phyloP scores from a whole-genome alignment of 352 stramenopile species.

The Pythium phragmiticola region DNA sequence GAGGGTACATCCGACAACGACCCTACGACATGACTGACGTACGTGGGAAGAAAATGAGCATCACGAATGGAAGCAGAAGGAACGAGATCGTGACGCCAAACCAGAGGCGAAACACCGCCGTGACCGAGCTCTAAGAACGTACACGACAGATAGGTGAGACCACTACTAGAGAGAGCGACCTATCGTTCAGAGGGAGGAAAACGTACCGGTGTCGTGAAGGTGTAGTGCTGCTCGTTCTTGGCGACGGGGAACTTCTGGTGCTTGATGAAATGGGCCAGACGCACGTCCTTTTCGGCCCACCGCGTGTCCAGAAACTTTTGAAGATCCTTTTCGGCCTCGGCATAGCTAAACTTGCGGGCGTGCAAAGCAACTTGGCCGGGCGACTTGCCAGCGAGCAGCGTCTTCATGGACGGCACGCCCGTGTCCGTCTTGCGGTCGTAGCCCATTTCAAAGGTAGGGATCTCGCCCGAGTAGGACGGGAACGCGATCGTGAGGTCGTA shows the following conservation, averaged over 20 bases:
- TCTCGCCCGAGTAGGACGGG: conserved; percentile 79
- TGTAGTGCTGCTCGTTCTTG: conserved; percentile 16
- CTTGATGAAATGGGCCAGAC: conserved; percentile 73
- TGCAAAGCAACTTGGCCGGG: conserved; percentile 55
- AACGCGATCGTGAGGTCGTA: conserved; percentile 93
- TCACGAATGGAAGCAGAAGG: conserved; percentile 68
- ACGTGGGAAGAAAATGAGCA: conserved; percentile 81
- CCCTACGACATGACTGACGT: conserved; percentile 20
- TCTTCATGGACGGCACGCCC: conserved; percentile 82
- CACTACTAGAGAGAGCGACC: not conserved
- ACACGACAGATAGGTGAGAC: conserved; percentile 4
- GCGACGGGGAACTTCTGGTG: conserved; percentile 51
- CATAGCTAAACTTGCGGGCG: conserved; percentile 58
- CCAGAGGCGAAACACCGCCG: conserved; percentile 73
- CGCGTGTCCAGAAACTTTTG: conserved; percentile 64
- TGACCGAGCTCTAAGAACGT: conserved; percentile 47
- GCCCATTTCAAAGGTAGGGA: conserved; percentile 88
- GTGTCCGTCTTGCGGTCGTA: conserved; percentile 83
- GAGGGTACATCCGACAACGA: not conserved
- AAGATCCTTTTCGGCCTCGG: conserved; percentile 49
- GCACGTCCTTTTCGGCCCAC: conserved; percentile 77
- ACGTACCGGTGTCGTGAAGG: conserved; percentile 33
- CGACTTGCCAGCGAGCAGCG: conserved; percentile 55
- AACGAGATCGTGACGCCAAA: conserved; percentile 60
- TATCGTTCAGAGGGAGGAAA: not conserved